Evolutionary conservation across 192 early-diverging fungal species (phyloP).

Genomic region (Phlyctochytrium arcticum): DNA sequence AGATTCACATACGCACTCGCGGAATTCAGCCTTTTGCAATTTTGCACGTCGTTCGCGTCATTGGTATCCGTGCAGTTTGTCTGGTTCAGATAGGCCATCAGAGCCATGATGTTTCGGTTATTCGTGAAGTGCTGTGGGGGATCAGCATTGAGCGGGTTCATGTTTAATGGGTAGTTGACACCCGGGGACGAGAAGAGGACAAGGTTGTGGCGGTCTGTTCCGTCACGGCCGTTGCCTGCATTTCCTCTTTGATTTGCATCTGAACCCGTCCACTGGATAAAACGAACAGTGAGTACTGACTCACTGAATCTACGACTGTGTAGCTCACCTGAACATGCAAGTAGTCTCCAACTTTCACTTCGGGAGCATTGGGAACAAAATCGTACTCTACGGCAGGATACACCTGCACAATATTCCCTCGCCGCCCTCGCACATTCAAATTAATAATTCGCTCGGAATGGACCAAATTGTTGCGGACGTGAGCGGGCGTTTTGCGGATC

Average conservation of each 20-base stretch:
- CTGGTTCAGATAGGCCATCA: conserved; percentile 30
- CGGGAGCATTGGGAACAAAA: conserved; percentile 30
- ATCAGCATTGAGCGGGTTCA: conserved; percentile 18
- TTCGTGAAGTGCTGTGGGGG: conserved; percentile 30
- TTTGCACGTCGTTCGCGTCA: conserved; percentile 17
- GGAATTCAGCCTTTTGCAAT: conserved; percentile 25
- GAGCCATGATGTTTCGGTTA: conserved; percentile 19
- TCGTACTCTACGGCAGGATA: conserved; percentile 38
- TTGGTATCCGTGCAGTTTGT: conserved; percentile 19
- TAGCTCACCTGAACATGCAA: conserved; percentile 25
- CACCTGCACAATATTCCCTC: conserved; percentile 42
- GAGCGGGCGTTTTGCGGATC: conserved; percentile 23
- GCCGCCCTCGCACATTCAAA: conserved; percentile 35
- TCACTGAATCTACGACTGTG: background rate
- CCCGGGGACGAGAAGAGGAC: conserved; percentile 13
- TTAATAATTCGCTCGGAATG: conserved; percentile 18
- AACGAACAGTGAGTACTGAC: background rate
- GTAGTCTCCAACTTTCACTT: conserved; percentile 23
- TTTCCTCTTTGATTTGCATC: conserved; percentile 34
- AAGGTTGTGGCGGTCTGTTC: conserved; percentile 38
- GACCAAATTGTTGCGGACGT: conserved; percentile 14
- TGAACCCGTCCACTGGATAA: conserved; percentile 37
- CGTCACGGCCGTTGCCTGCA: conserved; percentile 28
- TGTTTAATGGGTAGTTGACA: conserved; percentile 27
- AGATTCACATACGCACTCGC: conserved; percentile 28